Evolutionary conservation across 2,329 filamentous ascomycete species (phyloP), one percentile per base, ranked within the genome.

Genomic region (Catunica adiposa): DNA sequence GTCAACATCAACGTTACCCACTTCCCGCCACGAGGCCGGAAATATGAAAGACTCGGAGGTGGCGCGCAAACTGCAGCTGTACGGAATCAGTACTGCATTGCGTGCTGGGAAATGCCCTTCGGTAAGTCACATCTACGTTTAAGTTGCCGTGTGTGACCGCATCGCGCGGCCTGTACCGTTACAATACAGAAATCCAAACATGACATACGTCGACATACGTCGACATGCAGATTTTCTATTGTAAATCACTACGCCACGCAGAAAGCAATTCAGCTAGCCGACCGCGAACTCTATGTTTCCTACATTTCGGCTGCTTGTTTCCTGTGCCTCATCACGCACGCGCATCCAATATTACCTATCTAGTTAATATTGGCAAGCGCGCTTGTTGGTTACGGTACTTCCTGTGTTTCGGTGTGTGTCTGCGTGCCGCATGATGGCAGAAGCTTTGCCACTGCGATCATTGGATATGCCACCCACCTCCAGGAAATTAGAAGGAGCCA

Each of bases 21-120:
- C 14, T 51, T 25, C 23, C 14, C 22, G 2, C 9, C n/a, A 29
- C 17, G 26, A 51, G 4, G 48, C 38, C 50, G n/a, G 7, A 42
- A 46, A 23, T 40, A 47, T 31, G 68, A 90, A 89, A 77, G 87
- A 94, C 73, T 78, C 77, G 62, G 83, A 95, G 67, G 83, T 97
- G 70, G 92, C 92, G 70, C 80, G 82, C 67, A 98, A 98, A 75
- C 82, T 98, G 53, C 89, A 96, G 70, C 71, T 97, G 38, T 98
- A 94, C 65, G 92, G 90, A 65, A 96, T 97, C 69, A 79, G 83
- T 70, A 71, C 68, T 74, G 90, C 89, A 54, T 96, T 97, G 69
- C 76, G 85, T 66, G 79, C 82, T 62, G 89, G 89, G 73, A 97
- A 96, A 69, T 82, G 89, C 48, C 90, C 90, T 60, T 94, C 89